Evolutionary conservation across 1,139 yeast species (phyloP).

Genomic region (Kurtzmaniella quercitrusa): DNA sequence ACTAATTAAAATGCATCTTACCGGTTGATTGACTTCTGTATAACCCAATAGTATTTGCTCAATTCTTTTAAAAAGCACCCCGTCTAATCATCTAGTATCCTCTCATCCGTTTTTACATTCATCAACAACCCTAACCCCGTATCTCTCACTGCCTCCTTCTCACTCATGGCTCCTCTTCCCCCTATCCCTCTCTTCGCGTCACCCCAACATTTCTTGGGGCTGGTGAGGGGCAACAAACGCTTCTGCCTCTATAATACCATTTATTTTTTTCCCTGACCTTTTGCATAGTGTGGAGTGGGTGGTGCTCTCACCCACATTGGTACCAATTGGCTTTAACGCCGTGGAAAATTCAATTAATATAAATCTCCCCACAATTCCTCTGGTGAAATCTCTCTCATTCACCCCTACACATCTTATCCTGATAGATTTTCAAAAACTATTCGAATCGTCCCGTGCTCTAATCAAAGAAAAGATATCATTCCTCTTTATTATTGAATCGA

Average conservation of each 20-base stretch:
- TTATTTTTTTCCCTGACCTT: neutral
- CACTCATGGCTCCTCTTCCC: neutral
- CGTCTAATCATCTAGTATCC: too few species aligned
- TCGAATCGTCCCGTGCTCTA: too few species aligned
- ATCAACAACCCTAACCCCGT: neutral
- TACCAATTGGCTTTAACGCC: neutral
- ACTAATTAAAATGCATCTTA: too few species aligned
- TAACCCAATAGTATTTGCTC: too few species aligned
- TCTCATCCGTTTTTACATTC: too few species aligned
- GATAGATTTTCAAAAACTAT: too few species aligned
- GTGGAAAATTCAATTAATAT: neutral
- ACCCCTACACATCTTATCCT: too few species aligned
- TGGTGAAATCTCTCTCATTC: neutral
- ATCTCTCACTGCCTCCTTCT: neutral
- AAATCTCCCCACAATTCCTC: conserved; percentile 1
- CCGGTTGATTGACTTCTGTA: too few species aligned
- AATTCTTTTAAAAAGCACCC: too few species aligned
- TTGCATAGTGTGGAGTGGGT: neutral
- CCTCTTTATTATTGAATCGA: neutral
- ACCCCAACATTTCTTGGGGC: neutral
- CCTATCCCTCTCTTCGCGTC: neutral
- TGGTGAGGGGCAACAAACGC: neutral
- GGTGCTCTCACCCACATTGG: neutral
- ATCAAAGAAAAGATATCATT: too few species aligned
- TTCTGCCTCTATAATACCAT: neutral